These are phyloP conservation scores for Sporisorium sorghi DNA, from an alignment of 1,284 basidiomycete genomes.

Conservation along the genomic window DNA sequence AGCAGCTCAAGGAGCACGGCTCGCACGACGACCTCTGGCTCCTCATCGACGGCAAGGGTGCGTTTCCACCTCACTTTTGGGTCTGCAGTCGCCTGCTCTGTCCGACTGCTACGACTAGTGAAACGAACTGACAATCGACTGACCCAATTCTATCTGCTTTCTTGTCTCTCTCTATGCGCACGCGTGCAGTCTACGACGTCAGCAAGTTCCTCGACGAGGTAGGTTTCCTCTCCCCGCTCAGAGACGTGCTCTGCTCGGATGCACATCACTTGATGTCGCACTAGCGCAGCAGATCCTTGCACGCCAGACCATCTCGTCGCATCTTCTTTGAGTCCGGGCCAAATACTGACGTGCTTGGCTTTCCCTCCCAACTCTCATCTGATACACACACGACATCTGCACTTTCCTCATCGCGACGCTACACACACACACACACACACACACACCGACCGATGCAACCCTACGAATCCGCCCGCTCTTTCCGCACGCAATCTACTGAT, in stretches of 20 bases:
- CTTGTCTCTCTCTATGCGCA: background rate
- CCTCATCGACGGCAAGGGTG: conserved; percentile 67
- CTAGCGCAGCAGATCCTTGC: background rate
- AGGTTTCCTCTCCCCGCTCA: conserved; percentile 59
- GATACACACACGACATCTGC: background rate
- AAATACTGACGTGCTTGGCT: background rate
- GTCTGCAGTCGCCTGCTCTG: background rate
- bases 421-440: no score
- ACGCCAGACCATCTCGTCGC: background rate
- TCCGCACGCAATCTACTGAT: background rate
- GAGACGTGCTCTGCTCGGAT: background rate
- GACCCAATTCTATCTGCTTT: background rate
- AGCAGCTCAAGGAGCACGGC: conserved; percentile 65
- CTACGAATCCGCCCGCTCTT: background rate
- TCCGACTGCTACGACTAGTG: background rate
- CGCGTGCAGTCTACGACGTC: conserved; percentile 84
- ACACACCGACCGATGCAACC: background rate
- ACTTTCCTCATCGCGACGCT: background rate
- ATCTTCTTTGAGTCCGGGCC: background rate
- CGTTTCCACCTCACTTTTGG: conserved; percentile 7
- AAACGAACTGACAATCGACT: background rate
- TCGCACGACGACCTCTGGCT: conserved; percentile 66
- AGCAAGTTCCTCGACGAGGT: conserved; percentile 97
- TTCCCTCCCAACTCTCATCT: background rate
- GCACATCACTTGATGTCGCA: background rate